These are phyloP conservation scores for Rhododendron molle DNA, from an alignment of 148 eudicot genomes.

Conservation along the genomic window DNA sequence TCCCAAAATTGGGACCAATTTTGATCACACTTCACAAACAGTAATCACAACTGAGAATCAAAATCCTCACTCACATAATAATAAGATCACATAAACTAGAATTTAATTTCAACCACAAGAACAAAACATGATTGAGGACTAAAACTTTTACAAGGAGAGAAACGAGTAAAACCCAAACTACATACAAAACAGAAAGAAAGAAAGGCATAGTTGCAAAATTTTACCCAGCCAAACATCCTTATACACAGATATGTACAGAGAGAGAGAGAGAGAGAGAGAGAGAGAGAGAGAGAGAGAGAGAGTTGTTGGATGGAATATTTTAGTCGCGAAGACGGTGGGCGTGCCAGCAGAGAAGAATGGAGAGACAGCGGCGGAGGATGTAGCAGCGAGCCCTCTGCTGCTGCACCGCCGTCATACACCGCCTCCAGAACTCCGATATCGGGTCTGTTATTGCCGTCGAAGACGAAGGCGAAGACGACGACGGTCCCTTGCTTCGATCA, in stretches of 20 bases:
- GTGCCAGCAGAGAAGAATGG: constrained; percentile 13
- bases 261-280: neutral
- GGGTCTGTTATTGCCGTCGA: neutral
- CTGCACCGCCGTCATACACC: constrained; percentile 3
- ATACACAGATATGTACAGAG: neutral
- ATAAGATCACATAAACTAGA: neutral
- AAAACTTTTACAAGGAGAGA: neutral
- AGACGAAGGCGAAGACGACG: neutral
- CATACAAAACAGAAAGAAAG: neutral
- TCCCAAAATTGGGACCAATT: neutral
- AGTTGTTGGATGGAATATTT: neutral
- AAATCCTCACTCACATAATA: neutral
- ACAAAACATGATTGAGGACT: neutral
- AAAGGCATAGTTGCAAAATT: neutral
- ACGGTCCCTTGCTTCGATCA: neutral
- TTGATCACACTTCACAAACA: neutral
- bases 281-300: neutral
- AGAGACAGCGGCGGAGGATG: constrained; percentile 10
- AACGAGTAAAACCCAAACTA: neutral
- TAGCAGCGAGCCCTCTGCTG: constrained; percentile 10
- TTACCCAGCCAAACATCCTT: neutral
- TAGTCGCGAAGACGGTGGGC: constrained; percentile 2
- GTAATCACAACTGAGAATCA: neutral
- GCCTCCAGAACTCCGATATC: neutral
- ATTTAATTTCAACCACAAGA: neutral